Base-by-base conservation (phyloP, 495 filamentous ascomycete species). In the Geopyxis carbonaria region DNA sequence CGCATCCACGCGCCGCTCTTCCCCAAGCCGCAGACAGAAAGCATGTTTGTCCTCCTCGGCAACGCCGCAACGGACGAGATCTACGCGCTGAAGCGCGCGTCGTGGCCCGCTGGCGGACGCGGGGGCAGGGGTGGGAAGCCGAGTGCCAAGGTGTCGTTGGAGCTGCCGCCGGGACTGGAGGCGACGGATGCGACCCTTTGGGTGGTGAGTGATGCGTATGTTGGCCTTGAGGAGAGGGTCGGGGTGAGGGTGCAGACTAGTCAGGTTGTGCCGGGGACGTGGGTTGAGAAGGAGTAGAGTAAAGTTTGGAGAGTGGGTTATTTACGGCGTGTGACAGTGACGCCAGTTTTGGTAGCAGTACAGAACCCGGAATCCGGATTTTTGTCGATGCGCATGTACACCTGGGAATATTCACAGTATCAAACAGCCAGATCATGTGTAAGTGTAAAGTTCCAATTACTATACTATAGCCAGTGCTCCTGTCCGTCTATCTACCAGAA, bases 11-110 rank as follows among this genome's bases (percentile, higher is more conserved):
- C 89, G 0, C 87, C 89, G 6, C 66, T 68, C 3, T 95, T 89
- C 61, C 91, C 89, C 0, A 97, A 97, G 59, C 74, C 83, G 16
- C 89, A 97, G 57, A 85, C 80, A 0, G 89, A 97, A 57, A 86
- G 91, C 1, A 95, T 73, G 70, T 94, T 95, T 57, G 68, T 87
- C 5, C 43, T 95, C 27, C 66, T 92, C 0, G 68, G 70, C 3
- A 72, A 83, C 45, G 58, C 66, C 1, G 58, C 57, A 8, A 62
- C 55, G 6, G 84, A 86, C 44, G 84, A 93, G 44, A 64, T 95
- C 4, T 48, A 92, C 4, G 87, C 78, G 2, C 63, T 95, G 34
- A 93, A 93, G 63, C 64, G 89, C 34, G 72, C 84, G 0, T 75
- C 73, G 0, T 95, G 87, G 84, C 67, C 64, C 10, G 31, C 18